These are phyloP conservation scores for Venturia aucupariae DNA, from an alignment of 2,329 filamentous ascomycete genomes.

Conservation along the genomic window DNA sequence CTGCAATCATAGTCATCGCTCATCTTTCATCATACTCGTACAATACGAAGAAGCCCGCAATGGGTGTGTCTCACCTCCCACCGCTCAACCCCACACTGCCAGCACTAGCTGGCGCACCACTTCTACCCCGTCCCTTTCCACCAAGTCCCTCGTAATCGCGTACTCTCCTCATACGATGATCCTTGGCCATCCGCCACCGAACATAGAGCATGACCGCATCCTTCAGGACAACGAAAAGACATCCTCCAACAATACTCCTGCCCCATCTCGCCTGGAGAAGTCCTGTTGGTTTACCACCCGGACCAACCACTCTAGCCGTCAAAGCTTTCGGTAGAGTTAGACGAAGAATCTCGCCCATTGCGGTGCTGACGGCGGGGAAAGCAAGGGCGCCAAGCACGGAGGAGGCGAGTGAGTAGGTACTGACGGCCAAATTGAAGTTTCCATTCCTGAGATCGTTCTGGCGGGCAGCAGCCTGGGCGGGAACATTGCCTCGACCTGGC, in stretches of 20 bases:
- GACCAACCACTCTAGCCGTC: constrained; percentile 36
- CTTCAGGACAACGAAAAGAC: constrained; percentile 78
- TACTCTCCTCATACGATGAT: constrained; percentile 36
- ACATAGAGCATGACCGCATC: constrained; percentile 54
- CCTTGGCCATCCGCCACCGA: constrained; percentile 40
- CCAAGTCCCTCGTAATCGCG: constrained; percentile 29
- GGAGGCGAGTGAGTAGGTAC: constrained; percentile 47
- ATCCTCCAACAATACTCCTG: constrained; percentile 78
- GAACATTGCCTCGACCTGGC: constrained; percentile 20
- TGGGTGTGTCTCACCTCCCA: not conserved
- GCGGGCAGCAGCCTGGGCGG: constrained; percentile 19
- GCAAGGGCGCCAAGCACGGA: constrained; percentile 61
- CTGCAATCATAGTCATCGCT: not conserved
- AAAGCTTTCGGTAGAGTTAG: constrained; percentile 58
- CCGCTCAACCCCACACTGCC: not conserved
- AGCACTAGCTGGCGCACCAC: not conserved
- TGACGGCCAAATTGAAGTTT: constrained; percentile 43
- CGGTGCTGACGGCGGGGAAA: constrained; percentile 71
- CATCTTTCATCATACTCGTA: not conserved
- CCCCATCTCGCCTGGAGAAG: constrained; percentile 82
- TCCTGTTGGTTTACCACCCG: constrained; percentile 42
- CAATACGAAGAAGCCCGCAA: not conserved
- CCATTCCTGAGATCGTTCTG: constrained; percentile 21
- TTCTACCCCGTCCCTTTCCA: not conserved
- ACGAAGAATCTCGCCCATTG: constrained; percentile 67